phyloP scores from a whole-genome alignment of 1,139 yeast genomes.

The Yamadazyma diospyri region DNA sequence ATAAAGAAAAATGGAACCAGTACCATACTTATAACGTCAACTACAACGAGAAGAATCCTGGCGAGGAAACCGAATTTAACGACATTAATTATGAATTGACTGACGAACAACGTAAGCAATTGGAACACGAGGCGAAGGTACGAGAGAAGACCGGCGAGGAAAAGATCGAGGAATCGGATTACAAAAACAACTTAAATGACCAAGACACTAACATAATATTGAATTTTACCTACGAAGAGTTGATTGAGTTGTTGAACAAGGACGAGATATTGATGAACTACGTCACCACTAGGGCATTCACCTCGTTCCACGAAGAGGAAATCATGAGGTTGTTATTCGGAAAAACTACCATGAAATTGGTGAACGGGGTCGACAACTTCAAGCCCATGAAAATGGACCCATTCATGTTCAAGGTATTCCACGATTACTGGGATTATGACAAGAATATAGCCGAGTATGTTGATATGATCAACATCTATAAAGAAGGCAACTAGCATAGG shows the following conservation, averaged over 20 bases:
- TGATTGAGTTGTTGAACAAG: constrained; percentile 24
- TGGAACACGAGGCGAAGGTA: constrained; percentile 15
- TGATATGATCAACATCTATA: constrained; percentile 15
- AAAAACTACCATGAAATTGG: constrained; percentile 25
- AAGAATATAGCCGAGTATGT: constrained; percentile 20
- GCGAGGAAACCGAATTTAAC: constrained; percentile 4
- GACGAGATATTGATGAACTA: constrained; percentile 34
- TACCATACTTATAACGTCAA: constrained; percentile 24
- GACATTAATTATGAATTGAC: constrained; percentile 20
- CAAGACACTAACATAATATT: constrained; percentile 20
- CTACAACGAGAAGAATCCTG: constrained; percentile 11
- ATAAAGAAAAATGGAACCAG: constrained; percentile 24
- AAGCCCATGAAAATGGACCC: constrained; percentile 36
- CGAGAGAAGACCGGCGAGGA: constrained; percentile 11
- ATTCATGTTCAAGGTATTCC: constrained; percentile 26
- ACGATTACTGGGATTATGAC: constrained; percentile 25
- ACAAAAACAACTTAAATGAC: constrained; percentile 14
- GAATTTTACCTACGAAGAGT: constrained; percentile 21
- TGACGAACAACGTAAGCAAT: constrained; percentile 18
- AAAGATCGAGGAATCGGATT: constrained; percentile 12
- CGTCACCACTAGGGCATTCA: constrained; percentile 26
- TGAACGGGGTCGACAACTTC: constrained; percentile 25
- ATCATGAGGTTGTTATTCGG: constrained; percentile 29
- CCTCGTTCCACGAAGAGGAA: constrained; percentile 36
- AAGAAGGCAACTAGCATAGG: constrained; percentile 1